phyloP scores from a whole-genome alignment of 2,329 filamentous ascomycete genomes.

The Sarocladium strictum region DNA sequence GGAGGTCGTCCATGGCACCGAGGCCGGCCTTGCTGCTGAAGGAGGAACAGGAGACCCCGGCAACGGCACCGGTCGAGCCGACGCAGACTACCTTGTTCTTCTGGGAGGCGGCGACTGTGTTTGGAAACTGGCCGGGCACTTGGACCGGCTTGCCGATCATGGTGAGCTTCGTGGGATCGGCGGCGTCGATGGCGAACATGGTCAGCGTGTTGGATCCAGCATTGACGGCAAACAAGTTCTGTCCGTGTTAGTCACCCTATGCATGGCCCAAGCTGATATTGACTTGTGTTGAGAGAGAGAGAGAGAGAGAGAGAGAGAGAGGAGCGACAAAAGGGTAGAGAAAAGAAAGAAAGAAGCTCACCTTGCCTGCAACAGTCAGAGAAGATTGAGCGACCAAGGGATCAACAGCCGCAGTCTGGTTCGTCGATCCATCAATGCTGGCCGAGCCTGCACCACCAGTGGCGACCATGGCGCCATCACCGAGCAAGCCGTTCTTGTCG shows the following conservation, averaged over 20 bases:
- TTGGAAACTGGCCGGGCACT: constrained; percentile 46
- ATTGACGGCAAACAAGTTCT: constrained; percentile 47
- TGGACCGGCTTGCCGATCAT: constrained; percentile 35
- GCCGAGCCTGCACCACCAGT: constrained; percentile 43
- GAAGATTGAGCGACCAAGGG: constrained; percentile 45
- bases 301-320: too few relatives aligned
- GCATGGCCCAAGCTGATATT: too few relatives aligned
- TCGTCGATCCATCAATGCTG: constrained; percentile 30
- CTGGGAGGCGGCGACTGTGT: constrained; percentile 41
- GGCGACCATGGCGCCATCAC: constrained; percentile 30
- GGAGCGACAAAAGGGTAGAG: too few relatives aligned
- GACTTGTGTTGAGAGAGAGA: too few relatives aligned
- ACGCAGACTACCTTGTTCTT: constrained; percentile 40
- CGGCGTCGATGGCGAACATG: constrained; percentile 30
- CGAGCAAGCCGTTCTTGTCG: constrained; percentile 38
- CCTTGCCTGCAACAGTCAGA: constrained; percentile 42
- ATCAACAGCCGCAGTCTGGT: constrained; percentile 38
- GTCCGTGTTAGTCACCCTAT: neutral
- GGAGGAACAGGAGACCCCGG: constrained; percentile 38
- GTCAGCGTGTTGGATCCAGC: constrained; percentile 12
- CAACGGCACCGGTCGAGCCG: constrained; percentile 34
- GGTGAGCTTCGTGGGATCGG: constrained; percentile 37
- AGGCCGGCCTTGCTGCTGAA: constrained; percentile 32
- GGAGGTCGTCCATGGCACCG: constrained; percentile 36
- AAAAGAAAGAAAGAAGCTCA: constrained; percentile 33